Evolutionary conservation across 306 rosid genomes (phyloP).

Genomic region (Corylus heterophylla): DNA sequence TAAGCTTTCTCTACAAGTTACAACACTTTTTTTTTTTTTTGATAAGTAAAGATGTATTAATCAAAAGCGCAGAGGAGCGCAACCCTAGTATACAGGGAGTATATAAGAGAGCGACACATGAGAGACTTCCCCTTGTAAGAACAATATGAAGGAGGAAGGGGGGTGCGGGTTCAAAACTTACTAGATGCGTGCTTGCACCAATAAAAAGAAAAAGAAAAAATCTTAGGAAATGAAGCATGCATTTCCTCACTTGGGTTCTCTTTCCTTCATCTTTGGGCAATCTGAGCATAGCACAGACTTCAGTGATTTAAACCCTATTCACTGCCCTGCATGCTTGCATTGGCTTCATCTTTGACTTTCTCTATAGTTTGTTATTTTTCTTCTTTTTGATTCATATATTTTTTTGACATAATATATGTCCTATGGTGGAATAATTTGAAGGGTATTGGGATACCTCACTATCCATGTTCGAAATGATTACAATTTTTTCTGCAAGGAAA

Average conservation of each 20-base stretch:
- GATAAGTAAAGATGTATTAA: too few species aligned
- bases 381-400: background rate
- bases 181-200: too few species aligned
- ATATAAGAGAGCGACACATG: too few species aligned
- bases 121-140: too few species aligned
- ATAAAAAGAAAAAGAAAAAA: background rate
- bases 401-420: background rate
- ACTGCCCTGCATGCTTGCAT: background rate
- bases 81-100: too few species aligned
- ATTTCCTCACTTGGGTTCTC: background rate
- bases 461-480: background rate
- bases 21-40: background rate
- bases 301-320: background rate
- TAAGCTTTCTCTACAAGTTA: background rate
- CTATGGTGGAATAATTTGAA: background rate
- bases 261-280: background rate
- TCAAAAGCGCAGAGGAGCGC: too few species aligned
- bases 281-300: background rate
- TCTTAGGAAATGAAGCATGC: background rate
- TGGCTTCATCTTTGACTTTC: background rate
- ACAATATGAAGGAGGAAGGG: too few species aligned
- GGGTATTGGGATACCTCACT: background rate
- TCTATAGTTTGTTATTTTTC: background rate
- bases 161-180: too few species aligned
- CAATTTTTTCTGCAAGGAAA: constrained; percentile 16